Base-by-base conservation (phyloP, 2,329 filamentous ascomycete genomes). In the Fusarium nurragi region DNA sequence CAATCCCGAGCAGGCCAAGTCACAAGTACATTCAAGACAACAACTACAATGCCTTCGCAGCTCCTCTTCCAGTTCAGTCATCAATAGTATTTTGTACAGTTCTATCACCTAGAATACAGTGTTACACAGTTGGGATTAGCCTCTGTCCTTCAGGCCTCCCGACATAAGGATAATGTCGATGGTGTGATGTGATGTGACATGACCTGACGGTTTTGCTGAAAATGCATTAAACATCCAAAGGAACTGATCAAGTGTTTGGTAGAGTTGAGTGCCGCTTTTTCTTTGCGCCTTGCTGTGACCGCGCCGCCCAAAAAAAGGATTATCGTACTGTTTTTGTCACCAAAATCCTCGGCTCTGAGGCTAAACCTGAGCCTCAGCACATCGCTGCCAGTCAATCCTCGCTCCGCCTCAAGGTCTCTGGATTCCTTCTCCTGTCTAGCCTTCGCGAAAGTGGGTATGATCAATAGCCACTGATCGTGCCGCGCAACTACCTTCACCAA, bases 241-340 rank as follows among this genome's bases (percentile, higher is more conserved):
- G 59, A 67, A 67, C 55, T 67, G 55, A 62, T 60, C 64, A 52
- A 56, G 63, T 68, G 59, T 66, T 57, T 60, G 59, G 57, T 72
- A 71, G 70, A 72, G 70, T 72, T 71, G 70, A 71, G 70, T 71
- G 70, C 61, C 60, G 57, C 54, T 67, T 64, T 64, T 65, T 70
- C 44, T 44, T 21, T 40, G 64, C 57, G 59, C 54, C 50, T 46
- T 52, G 56, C 58, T 57, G 54, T 61, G 59, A 53, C 61, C 26
- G 52, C 52, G 38, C 56, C 40, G 43, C 39, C 54, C 44, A 41
- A 36, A 28, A 34, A 25, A 32, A 36, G 23, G 41, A 47, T 49
- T 47, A 34, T 45, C 46, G 39, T 41, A 30, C 45, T 59, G 43
- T 38, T 54, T 34, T 49, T 18, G 43, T 32, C 28, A 49, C 44